Percentiles rank a stretch among this genome's conserved stretches.
Evolutionary conservation across 164 flowering plant species (phyloP).

Genomic region (Taxillus chinensis): DNA sequence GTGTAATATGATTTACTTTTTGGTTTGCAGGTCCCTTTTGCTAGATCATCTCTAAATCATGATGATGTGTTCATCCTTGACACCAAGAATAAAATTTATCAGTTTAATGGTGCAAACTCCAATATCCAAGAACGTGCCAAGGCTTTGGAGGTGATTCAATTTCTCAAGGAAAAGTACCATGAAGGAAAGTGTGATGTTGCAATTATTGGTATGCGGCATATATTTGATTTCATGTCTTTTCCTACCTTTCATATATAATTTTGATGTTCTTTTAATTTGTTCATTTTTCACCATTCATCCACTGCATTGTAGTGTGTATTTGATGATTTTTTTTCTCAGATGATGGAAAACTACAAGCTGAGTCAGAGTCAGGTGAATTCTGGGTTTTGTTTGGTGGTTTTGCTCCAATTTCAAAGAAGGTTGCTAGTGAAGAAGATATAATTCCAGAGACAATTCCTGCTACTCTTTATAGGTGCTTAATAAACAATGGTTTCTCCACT

Average conservation of each 20-base stretch:
- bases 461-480: slow-evolving; percentile 61
- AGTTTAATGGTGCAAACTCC: slow-evolving; percentile 98
- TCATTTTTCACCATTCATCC: neutral
- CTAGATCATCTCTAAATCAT: slow-evolving; percentile 89
- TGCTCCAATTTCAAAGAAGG: slow-evolving; percentile 95
- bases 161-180: slow-evolving; percentile 84
- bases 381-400: slow-evolving; percentile 99
- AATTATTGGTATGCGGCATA: slow-evolving; percentile 61
- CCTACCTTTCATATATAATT: neutral
- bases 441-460: slow-evolving; percentile 72
- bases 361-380: slow-evolving; percentile 95
- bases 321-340: slow-evolving; percentile 30
- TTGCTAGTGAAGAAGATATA: slow-evolving; percentile 74
- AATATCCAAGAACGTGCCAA: slow-evolving; percentile 98
- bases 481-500: neutral
- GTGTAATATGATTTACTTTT: slow-evolving; percentile 9
- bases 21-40: slow-evolving; percentile 78
- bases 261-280: neutral
- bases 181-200: slow-evolving; percentile 92
- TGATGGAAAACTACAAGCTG: slow-evolving; percentile 91
- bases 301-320: neutral
- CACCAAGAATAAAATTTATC: slow-evolving; percentile 78
- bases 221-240: neutral
- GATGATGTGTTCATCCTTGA: slow-evolving; percentile 98
- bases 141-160: slow-evolving; percentile 94